phyloP scores from a whole-genome alignment of 768 basidiomycete genomes.

The Termitomyces sp. region DNA sequence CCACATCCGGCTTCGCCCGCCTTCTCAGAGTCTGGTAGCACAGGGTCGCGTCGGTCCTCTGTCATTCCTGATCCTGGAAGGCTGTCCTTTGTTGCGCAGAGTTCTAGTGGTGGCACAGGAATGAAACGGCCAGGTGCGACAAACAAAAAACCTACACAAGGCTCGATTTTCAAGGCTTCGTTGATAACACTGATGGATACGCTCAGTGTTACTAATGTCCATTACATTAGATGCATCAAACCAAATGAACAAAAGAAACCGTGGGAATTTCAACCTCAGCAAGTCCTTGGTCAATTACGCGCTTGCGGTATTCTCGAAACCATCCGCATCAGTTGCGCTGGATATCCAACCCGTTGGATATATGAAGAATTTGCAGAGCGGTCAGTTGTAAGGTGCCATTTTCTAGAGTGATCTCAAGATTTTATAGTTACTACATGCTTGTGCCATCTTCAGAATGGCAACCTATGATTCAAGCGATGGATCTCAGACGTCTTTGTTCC shows the following conservation, averaged over 20 bases:
- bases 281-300: conserved; percentile 89
- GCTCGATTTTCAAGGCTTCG: conserved; percentile 97
- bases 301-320: conserved; percentile 99
- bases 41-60: conserved; percentile 74
- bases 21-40: conserved; percentile 71
- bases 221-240: conserved; percentile 99
- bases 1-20: conserved; percentile 72
- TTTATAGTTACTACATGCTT: conserved; percentile 90
- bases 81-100: conserved; percentile 57
- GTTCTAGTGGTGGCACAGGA: conserved; percentile 25
- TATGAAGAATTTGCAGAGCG: conserved; percentile 98
- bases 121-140: conserved; percentile 60
- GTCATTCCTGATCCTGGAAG: conserved; percentile 87
- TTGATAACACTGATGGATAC: conserved; percentile 95
- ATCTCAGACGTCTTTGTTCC: conserved; percentile 76
- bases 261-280: conserved; percentile 95
- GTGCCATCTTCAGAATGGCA: conserved; percentile 84
- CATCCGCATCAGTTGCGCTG: conserved; percentile 97
- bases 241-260: conserved; percentile 95
- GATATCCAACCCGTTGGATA: conserved; percentile 97
- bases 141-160: conserved; percentile 91
- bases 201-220: conserved; percentile 93
- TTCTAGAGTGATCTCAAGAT: conserved; percentile 11
- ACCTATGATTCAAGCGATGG: conserved; percentile 75
- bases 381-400: conserved; percentile 35